Evolutionary conservation across 768 basidiomycete species (phyloP), one percentile per base, ranked within the genome.

Genomic region (Mycena venus): DNA sequence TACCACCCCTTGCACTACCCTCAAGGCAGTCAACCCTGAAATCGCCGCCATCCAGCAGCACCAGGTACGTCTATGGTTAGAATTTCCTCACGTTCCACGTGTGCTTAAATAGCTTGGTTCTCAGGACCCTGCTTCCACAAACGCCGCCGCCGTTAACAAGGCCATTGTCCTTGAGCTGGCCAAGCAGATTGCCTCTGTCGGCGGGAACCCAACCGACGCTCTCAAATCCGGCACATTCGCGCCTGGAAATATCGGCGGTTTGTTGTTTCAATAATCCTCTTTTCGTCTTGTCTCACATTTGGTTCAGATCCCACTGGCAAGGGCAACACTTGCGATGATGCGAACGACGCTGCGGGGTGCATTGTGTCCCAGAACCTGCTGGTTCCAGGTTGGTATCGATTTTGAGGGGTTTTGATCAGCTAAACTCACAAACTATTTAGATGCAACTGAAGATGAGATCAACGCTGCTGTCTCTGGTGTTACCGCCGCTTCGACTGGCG

Each of bases 1-100:
- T 27, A 86, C 86, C 32, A 85, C 79, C 17, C 75, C 84, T n/a
- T 93, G 91, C 84, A 91, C 86, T 1, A 84, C 86, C 66, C 83
- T 90, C 82, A 85, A 84, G 38, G 90, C 92, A 8, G 85, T 85
- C 55, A 93, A 93, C 82, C 88, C 91, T 21, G 91, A 93, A 81
- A 90, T 93, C 76, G 91, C 90, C 32, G 92, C 91, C 40, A 87
- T 93, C 72, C 82, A 85, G 51, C 92, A 91, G 80, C 91, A 93
- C 80, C 90, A 91, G 84, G 88, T 86, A 42, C 29, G 77, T 55
- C 25, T 34, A 2, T 55, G 15, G 25, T 27, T 27, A 12, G 27
- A n/a, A 15, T 15, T 60, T 31, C 71, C n/a, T n/a, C n/a, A n/a
- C 29, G 31, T 61, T 49, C 21, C 44, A 32, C 17, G n/a, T 44